These are phyloP conservation scores for Aspergillus olivimuriae DNA, from an alignment of 495 filamentous ascomycete species.

Conservation along the genomic window DNA sequence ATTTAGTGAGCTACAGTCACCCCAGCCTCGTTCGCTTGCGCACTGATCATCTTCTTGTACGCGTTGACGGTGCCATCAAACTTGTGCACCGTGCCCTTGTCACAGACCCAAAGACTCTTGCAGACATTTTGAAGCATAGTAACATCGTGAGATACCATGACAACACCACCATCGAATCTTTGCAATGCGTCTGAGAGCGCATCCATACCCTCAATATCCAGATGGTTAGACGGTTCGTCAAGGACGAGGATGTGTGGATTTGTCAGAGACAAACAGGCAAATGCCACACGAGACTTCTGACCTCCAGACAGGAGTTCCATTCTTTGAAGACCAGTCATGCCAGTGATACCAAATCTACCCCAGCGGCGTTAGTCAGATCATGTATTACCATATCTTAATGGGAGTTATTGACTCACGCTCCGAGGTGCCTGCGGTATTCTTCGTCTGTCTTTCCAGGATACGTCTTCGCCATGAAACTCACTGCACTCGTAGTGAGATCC, in stretches of 20 bases:
- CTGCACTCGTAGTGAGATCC: slow-evolving; percentile 79
- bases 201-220: slow-evolving; percentile 99
- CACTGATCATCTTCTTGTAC: slow-evolving; percentile 93
- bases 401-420: slow-evolving; percentile 48
- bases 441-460: slow-evolving; percentile 91
- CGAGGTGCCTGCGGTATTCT: slow-evolving; percentile 92
- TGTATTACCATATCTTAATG: too few relatives aligned
- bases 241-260: slow-evolving; percentile 97
- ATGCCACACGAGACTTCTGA: slow-evolving; percentile 97
- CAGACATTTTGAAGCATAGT: slow-evolving; percentile 98
- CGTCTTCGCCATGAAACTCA: slow-evolving; percentile 89
- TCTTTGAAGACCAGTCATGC: slow-evolving; percentile 92
- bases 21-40: slow-evolving; percentile 81
- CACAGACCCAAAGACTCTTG: slow-evolving; percentile 92
- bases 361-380: too few relatives aligned
- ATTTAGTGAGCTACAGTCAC: slow-evolving; percentile 50
- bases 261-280: slow-evolving; percentile 83
- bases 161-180: slow-evolving; percentile 85
- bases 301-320: slow-evolving; percentile 94
- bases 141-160: slow-evolving; percentile 99
- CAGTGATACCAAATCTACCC: slow-evolving; percentile 86
- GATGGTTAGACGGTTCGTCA: slow-evolving; percentile 95
- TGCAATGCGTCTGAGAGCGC: slow-evolving; percentile 76
- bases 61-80: slow-evolving; percentile 93
- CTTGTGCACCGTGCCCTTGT: slow-evolving; percentile 90